Base-by-base conservation (phyloP, 768 basidiomycete species). In the Trametes elegans region DNA sequence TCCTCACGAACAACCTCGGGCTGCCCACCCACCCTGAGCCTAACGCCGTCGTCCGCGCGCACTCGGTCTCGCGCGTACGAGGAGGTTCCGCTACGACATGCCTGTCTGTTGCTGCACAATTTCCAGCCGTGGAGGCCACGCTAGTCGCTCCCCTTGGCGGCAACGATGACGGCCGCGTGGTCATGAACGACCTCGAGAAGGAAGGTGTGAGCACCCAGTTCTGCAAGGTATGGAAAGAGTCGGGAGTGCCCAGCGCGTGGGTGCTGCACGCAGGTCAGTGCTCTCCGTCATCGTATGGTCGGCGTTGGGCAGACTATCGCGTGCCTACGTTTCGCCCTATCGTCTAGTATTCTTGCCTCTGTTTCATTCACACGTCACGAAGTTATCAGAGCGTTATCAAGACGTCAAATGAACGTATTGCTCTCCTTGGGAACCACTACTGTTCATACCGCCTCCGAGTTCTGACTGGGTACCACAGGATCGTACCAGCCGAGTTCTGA, bases 211-310 rank as follows among this genome's bases (percentile, higher is more conserved):
- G 77, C 58, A 91, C 86, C 27, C 77, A 79, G 45, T 88, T 82
- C 62, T 87, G 86, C 73, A 89, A 90, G 69, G 68, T 88, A 19
- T 85, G 85, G 83, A 79, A 82, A 24, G 79, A 80, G 9, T 79
- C 82, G 14, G 84, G 86, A 45, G 87, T 92, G 21, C 90, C 90
- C 1, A 82, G 79, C 47, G 89, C 91, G 16, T 93, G 90, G 88
- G 83, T 93, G 31, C 64, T 93, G 26, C 82, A 89, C 70, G 79
- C 88, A 45, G 79, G 88, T 87, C 64, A 58, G 78, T 62, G 9
- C 9, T 35, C 34, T 35, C 5, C n/a, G n/a, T n/a, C n/a, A 39
- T 19, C 4, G 9, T 11, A 35, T 10, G 34, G 11, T n/a, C 10
- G 10, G 4, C 13, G 11, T 35, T n/a, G n/a, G 13, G 13, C 34